phyloP scores from a whole-genome alignment of 192 early-diverging fungal genomes.

The Backusella parvicylindrica region DNA sequence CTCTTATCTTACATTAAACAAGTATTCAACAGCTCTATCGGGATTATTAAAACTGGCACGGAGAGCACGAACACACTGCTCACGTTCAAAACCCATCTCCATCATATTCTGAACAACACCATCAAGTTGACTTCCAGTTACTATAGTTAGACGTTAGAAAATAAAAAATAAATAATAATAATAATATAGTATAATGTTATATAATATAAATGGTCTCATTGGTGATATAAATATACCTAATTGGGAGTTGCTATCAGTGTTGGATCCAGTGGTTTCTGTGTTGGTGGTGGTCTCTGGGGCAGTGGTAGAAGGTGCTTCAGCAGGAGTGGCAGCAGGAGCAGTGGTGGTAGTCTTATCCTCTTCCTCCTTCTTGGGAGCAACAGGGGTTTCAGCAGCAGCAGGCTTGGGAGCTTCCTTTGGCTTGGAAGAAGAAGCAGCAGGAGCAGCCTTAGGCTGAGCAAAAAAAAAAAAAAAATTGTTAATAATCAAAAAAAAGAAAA shows the following conservation, averaged over 20 bases:
- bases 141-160: constrained; percentile 30
- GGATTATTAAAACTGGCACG: constrained; percentile 97
- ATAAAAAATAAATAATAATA: not conserved
- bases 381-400: constrained; percentile 34
- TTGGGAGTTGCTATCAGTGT: constrained; percentile 8
- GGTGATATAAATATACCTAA: constrained; percentile 14
- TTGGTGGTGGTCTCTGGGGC: constrained; percentile 46
- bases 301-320: constrained; percentile 26
- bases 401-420: not conserved
- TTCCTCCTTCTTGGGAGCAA: constrained; percentile 40
- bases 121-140: constrained; percentile 77
- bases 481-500: not conserved
- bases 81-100: constrained; percentile 93
- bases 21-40: constrained; percentile 94
- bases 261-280: not conserved
- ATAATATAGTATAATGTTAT: too few species aligned
- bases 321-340: constrained; percentile 34
- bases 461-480: not conserved
- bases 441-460: constrained; percentile 43
- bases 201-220: too few species aligned
- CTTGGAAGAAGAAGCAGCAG: constrained; percentile 26
- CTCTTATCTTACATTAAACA: constrained; percentile 69
- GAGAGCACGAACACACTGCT: constrained; percentile 86
- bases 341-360: constrained; percentile 32
- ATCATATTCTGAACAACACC: constrained; percentile 84